Evolutionary conservation across 176 grass and related monocot species (phyloP).

Genomic region (Puya raimondii): DNA sequence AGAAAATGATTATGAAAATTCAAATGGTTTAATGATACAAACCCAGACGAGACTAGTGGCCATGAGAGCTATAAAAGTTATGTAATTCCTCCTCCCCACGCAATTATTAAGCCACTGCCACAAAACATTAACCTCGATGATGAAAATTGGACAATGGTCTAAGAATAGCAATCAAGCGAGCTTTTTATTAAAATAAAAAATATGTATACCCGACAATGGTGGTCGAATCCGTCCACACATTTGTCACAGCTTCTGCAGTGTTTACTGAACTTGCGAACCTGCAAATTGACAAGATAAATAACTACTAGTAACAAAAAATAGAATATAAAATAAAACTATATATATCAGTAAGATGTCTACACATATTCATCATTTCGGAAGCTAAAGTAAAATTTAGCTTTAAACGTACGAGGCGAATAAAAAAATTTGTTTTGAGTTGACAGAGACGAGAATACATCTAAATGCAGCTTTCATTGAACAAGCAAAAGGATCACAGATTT

Average conservation of each 20-base stretch:
- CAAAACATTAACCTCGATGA: slow-evolving; percentile 22
- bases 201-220: slow-evolving; percentile 71
- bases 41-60: slow-evolving; percentile 90
- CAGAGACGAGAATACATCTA: too few species aligned
- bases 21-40: slow-evolving; percentile 17
- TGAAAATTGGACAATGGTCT: background rate
- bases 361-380: too few species aligned
- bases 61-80: slow-evolving; percentile 85
- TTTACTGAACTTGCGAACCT: slow-evolving; percentile 94
- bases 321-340: background rate
- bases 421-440: too few species aligned
- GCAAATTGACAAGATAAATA: slow-evolving; percentile 9
- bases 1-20: slow-evolving; percentile 15
- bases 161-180: slow-evolving; percentile 18
- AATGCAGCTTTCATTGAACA: too few species aligned
- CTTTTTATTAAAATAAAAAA: background rate
- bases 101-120: slow-evolving; percentile 98
- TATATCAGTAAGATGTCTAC: too few species aligned
- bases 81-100: slow-evolving; percentile 94
- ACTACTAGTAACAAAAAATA: background rate
- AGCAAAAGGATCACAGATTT: too few species aligned
- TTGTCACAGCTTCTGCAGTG: slow-evolving; percentile 99
- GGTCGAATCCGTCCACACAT: slow-evolving; percentile 99
- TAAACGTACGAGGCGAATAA: too few species aligned
- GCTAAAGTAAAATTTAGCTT: too few species aligned